Conservation (phyloP, 257 asterid species). For the Scutellaria baicalensis region DNA sequence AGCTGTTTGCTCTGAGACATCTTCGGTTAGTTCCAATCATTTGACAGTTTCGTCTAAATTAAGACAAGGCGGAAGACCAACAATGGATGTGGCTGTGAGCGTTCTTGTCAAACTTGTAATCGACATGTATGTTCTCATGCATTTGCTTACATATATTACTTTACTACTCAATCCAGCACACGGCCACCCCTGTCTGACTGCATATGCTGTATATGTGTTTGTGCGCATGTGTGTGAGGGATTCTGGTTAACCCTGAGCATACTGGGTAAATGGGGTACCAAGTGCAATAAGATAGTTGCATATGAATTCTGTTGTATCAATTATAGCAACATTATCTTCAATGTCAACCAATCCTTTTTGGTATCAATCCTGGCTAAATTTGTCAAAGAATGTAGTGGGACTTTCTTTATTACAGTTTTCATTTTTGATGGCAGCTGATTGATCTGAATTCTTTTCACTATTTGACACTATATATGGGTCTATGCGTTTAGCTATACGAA, state of each 20-base stretch:
- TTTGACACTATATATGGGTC: neutral
- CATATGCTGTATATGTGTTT: neutral
- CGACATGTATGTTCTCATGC: constrained; percentile 76
- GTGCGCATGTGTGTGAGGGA: neutral
- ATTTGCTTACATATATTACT: constrained; percentile 11
- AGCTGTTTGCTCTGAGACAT: constrained; percentile 90
- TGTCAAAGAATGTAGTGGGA: neutral
- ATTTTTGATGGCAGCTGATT: neutral
- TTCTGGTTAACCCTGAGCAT: neutral
- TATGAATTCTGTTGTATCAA: neutral
- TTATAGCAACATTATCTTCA: constrained; percentile 1
- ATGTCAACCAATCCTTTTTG: neutral
- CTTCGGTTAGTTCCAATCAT: constrained; percentile 55
- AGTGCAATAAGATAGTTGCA: neutral
- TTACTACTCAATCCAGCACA: neutral
- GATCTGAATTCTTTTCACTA: neutral
- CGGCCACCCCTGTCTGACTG: neutral
- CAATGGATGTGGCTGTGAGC: constrained; percentile 97
- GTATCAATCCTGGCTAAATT: neutral
- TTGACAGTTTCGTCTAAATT: constrained; percentile 77
- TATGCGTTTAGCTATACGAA: neutral
- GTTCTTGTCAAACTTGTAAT: constrained; percentile 97
- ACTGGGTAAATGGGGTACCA: neutral
- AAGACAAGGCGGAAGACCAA: constrained; percentile 82
- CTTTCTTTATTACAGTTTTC: neutral